Base-by-base conservation (phyloP, 1,284 basidiomycete species). In the Tremellales sp. region DNA sequence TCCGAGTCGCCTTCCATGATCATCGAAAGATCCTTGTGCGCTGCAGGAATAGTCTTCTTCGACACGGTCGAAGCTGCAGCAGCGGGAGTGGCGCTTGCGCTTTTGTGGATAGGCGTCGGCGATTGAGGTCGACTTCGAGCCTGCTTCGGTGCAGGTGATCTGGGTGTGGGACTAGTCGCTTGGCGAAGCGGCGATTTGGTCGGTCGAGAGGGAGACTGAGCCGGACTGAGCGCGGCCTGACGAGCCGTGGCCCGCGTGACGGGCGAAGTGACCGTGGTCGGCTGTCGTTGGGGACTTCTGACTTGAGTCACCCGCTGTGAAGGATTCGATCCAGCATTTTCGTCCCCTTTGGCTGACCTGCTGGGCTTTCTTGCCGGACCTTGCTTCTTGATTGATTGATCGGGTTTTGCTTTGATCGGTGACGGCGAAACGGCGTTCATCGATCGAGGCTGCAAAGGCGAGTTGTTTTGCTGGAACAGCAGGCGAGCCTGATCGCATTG, bases 401-500 rank as follows among this genome's bases (percentile, higher is more conserved):
- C 29, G 29, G 15, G 29, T 31, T 31, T 31, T 8, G 29, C 8
- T 31, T 15, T 31, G 10, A 31, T 31, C 29, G 29, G 29, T 31
- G 29, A 25, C n/a, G 44, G 27, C 13, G 53, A 51, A 40, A 48
- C 17, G 27, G 52, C 37, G 23, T 72, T 70, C 26, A 67, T 44
- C 3, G 52, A 52, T n/a, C 64, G 61, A 25, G 56, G 49, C 40
- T 56, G 51, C 3, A 72, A 57, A 2, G 70, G 70, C 1, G 70
- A 72, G 12, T 67, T 54, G 11, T 62, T 59, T 21, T 43, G 48
- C 29, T 67, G 64, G 19, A 39, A 39, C 36, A 39, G 19, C 19
- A 39, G 19, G 7, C 36, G 36, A 39, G 36, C 36, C 36, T 39
- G 36, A 8, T 10, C 11, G 29, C 15, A 53, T 49, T 56, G 54